Evolutionary conservation across 169 alveolate genomes (phyloP), one percentile per base, ranked within the genome.

Genomic region (Eimeria praecox): DNA sequence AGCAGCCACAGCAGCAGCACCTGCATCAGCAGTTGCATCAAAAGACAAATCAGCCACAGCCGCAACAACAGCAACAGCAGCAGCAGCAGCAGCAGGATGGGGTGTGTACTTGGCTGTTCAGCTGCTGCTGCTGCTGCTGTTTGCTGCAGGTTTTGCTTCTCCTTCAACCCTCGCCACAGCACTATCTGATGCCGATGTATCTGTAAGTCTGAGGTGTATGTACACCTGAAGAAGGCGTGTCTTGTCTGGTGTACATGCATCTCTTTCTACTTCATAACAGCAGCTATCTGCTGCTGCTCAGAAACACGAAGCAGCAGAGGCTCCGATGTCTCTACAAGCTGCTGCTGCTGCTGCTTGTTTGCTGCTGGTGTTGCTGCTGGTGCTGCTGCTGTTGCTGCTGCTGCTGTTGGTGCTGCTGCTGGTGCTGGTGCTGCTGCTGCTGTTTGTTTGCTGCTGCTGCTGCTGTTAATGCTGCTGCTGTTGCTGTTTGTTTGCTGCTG

Each of bases 331-430:
- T n/a, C n/a, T n/a, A n/a, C n/a, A n/a, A n/a, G 46, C 82, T 71
- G 82, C 82, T 2, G 82, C 82, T 71, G 46, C 40, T 71, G 82
- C 46, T 71, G 82, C 82, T 38, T 6, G 27, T 38, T 75, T 64
- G 24, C 44, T 69, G 38, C n/a, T 69, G 4, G 44, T 69, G 38
- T 20, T 56, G 66, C 66, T 56, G 66, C 66, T 2, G 66, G 66
- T 16, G 66, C 27, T 56, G 66, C 24, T 56, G 27, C 66, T 56
- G 66, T 16, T 56, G 66, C 66, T 56, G 66, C 14, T 52, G 20
- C 14, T 52, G 66, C 27, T 56, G 66, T 16, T 56, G 66, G 5
- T 56, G 66, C 66, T 56, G 10, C 66, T 16, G 24, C 24, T 56
- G 10, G 66, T 56, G 5, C 20, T 56, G 66, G 27, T 56, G 66